phyloP scores from a whole-genome alignment of 2,329 filamentous ascomycete genomes.

The Cladobotryum protrusum region DNA sequence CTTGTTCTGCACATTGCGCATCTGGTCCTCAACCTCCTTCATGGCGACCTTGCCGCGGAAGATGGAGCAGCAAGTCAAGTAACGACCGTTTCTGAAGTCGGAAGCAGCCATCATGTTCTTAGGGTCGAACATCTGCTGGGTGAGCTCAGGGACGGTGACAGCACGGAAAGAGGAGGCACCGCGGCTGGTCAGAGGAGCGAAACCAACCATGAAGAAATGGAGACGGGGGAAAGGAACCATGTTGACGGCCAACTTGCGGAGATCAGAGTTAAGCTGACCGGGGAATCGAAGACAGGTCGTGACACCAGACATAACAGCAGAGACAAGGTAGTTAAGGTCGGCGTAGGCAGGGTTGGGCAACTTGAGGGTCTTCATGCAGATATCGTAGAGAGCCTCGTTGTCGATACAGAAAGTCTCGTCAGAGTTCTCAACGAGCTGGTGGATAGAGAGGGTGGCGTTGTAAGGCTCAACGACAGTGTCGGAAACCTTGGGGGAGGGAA shows the following conservation, averaged over 20 bases:
- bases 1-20: constrained; percentile 99
- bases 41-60: constrained; percentile 99
- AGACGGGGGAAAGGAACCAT: constrained; percentile 99
- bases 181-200: constrained; percentile 89
- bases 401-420: constrained; percentile 99
- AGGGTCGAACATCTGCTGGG: constrained; percentile 99
- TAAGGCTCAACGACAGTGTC: constrained; percentile 99
- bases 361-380: constrained; percentile 99
- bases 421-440: constrained; percentile 99
- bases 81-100: constrained; percentile 99
- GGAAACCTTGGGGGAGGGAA: constrained; percentile 98
- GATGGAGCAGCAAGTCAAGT: constrained; percentile 98
- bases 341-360: constrained; percentile 97
- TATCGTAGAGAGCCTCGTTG: constrained; percentile 99
- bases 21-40: constrained; percentile 99
- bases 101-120: constrained; percentile 99
- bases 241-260: constrained; percentile 99
- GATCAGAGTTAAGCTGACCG: constrained; percentile 98
- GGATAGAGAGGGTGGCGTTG: constrained; percentile 97
- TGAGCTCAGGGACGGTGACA: constrained; percentile 94
- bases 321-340: constrained; percentile 98
- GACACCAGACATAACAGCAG: constrained; percentile 98
- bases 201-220: constrained; percentile 99
- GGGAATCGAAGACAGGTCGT: constrained; percentile 99
- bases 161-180: constrained; percentile 91